phyloP scores from a whole-genome alignment of 345 rosid species.

The Eucalyptus globulus region DNA sequence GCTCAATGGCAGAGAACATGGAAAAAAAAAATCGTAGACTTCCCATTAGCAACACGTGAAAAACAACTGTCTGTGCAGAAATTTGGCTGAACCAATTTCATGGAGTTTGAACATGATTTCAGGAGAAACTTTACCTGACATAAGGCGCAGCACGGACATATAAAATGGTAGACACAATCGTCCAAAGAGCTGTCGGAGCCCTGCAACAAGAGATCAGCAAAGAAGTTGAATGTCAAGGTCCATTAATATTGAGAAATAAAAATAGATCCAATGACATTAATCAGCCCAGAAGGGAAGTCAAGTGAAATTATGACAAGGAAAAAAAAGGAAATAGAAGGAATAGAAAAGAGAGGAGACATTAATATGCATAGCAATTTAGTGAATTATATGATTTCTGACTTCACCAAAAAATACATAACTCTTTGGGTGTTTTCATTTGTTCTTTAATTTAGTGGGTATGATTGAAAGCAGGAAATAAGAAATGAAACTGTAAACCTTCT shows the following conservation, averaged over 20 bases:
- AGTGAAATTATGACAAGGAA: not conserved
- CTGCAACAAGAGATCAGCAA: slow-evolving; percentile 14
- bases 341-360: not conserved
- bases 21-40: not conserved
- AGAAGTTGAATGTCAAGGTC: not conserved
- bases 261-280: not conserved
- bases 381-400: not conserved
- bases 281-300: not conserved
- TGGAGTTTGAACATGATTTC: not conserved
- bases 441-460: not conserved
- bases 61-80: not conserved
- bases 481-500: not conserved
- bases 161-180: slow-evolving; percentile 62
- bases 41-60: not conserved
- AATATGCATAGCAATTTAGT: not conserved
- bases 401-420: not conserved
- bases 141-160: slow-evolving; percentile 73
- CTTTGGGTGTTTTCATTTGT: not conserved
- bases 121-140: slow-evolving; percentile 40
- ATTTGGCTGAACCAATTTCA: not conserved
- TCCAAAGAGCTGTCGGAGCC: slow-evolving; percentile 58
- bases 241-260: not conserved
- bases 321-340: not conserved
- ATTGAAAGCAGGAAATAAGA: not conserved
- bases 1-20: not conserved